Evolutionary conservation across 805 yeast genomes (phyloP), one percentile per base, ranked within the genome.

Genomic region (Pichia thaimueangensis): DNA sequence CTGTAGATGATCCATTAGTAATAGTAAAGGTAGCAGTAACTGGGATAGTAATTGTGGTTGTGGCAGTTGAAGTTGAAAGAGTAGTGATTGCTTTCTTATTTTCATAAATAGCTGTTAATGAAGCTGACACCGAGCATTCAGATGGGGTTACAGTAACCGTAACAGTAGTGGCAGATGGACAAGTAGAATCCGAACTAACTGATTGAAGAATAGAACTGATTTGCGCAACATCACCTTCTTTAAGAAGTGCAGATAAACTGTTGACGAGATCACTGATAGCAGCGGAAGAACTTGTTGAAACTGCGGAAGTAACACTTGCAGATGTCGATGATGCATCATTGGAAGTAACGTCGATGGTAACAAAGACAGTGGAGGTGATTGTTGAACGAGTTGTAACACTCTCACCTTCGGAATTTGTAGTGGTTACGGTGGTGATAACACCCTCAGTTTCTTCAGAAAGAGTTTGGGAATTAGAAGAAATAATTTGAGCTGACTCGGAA

Each of bases 21-120:
- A 62, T 42, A 12, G 67, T 55, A 36, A 64, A 46, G 3, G 64
- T 57, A 9, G 60, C 59, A 29, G 58, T 54, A 25, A 62, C 45
- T 35, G 67, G 63, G 32, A 61, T 16, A 13, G 63, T 60, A 24
- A 56, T 19, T 19, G 60, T 54, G 6, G 52, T 49, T 24, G 50
- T 37, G 34, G 40, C 49, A n/a, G 45, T 39, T 11, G 40, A 43
- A 8, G 46, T 43, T 5, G 55, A 45, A 3, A 46, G 7, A n/a
- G 33, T 15, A 8, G 49, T 44, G 8, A 41, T 41, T 23, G 46
- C 15, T 15, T n/a, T n/a, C n/a, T n/a, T n/a, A n/a, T n/a, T n/a
- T n/a, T n/a, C n/a, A n/a, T n/a, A n/a, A n/a, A n/a, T n/a, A n/a
- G n/a, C n/a, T n/a, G n/a, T n/a, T n/a, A n/a, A n/a, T n/a, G n/a